Conservation (phyloP, 495 filamentous ascomycete species). For the Hypoxylon intermedium region DNA sequence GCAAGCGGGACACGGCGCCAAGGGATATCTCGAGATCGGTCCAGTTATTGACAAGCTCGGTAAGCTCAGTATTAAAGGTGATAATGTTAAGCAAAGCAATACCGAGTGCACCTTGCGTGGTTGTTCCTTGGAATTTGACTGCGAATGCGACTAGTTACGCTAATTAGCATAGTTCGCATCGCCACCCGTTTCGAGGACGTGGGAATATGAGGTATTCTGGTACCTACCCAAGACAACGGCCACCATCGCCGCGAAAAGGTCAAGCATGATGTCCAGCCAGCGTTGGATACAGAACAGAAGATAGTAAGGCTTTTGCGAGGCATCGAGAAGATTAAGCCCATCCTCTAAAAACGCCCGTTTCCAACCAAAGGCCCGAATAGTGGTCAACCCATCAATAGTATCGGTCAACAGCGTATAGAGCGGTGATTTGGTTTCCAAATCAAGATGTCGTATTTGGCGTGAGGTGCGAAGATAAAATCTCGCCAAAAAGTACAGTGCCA, state of each 20-base stretch:
- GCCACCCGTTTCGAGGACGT: too few species aligned
- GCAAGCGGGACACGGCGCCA: not conserved
- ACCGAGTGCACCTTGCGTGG: constrained; percentile 19
- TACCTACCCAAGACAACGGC: constrained; percentile 32
- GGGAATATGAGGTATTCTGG: too few species aligned
- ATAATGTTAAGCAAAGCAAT: too few species aligned
- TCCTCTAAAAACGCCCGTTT: constrained; percentile 23
- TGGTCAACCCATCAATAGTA: constrained; percentile 49
- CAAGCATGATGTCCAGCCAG: constrained; percentile 54
- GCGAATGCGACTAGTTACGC: constrained; percentile 49
- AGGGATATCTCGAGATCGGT: not conserved
- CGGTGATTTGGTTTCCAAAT: constrained; percentile 67
- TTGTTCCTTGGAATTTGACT: constrained; percentile 41
- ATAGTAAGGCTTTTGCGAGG: constrained; percentile 52
- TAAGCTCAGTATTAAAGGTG: too few species aligned
- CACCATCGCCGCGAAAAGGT: constrained; percentile 50
- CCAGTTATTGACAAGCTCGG: not conserved
- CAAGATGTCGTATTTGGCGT: constrained; percentile 67
- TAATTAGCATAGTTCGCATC: too few species aligned
- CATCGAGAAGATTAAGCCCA: constrained; percentile 39
- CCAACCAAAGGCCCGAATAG: constrained; percentile 59
- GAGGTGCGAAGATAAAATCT: constrained; percentile 70
- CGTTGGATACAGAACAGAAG: constrained; percentile 52
- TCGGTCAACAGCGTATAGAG: constrained; percentile 68
- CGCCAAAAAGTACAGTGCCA: constrained; percentile 60